Percentiles rank a stretch among this genome's conserved stretches.
These are phyloP conservation scores for Acaromyces ingoldii DNA, from an alignment of 1,284 basidiomycete species.

Conservation along the genomic window DNA sequence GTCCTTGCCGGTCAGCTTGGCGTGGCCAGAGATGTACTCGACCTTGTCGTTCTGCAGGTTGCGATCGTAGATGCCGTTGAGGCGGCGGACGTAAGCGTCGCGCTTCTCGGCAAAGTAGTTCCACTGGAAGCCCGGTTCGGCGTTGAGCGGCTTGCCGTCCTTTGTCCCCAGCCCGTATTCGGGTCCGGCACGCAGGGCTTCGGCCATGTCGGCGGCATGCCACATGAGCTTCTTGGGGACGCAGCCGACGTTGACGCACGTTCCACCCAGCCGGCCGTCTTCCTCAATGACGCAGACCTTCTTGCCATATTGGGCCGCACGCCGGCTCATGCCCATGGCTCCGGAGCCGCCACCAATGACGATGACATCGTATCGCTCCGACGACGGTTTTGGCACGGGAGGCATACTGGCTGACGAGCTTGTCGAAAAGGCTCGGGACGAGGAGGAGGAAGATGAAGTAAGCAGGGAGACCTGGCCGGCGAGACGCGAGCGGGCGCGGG, in stretches of 20 bases:
- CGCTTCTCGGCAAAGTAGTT: conserved; percentile 82
- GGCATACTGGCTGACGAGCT: conserved; percentile 30
- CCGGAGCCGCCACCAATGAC: conserved; percentile 51
- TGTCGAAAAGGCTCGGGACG: conserved; percentile 4
- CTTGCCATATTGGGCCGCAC: conserved; percentile 86
- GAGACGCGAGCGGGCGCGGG: too few species aligned
- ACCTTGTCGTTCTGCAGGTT: conserved; percentile 86
- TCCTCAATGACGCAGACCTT: conserved; percentile 87
- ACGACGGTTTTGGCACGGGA: conserved; percentile 35
- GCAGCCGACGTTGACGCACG: conserved; percentile 82
- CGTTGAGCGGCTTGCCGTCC: conserved; percentile 33
- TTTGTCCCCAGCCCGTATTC: conserved; percentile 67
- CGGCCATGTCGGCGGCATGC: conserved; percentile 84
- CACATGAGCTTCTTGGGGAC: conserved; percentile 80
- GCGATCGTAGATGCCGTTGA: conserved; percentile 79
- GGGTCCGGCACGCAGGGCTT: conserved; percentile 69
- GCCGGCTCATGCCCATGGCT: conserved; percentile 47
- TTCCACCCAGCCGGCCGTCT: conserved; percentile 75
- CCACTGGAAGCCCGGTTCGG: conserved; percentile 71
- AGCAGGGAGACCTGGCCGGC: too few species aligned
- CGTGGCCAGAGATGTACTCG: conserved; percentile 79
- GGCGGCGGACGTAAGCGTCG: conserved; percentile 84
- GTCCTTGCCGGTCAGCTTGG: conserved; percentile 49
- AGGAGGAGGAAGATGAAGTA: too few species aligned
- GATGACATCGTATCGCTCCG: conserved; percentile 44